Evolutionary conservation across 2,329 filamentous ascomycete species (phyloP), one percentile per base, ranked within the genome.

Genomic region (Nemania abortiva): DNA sequence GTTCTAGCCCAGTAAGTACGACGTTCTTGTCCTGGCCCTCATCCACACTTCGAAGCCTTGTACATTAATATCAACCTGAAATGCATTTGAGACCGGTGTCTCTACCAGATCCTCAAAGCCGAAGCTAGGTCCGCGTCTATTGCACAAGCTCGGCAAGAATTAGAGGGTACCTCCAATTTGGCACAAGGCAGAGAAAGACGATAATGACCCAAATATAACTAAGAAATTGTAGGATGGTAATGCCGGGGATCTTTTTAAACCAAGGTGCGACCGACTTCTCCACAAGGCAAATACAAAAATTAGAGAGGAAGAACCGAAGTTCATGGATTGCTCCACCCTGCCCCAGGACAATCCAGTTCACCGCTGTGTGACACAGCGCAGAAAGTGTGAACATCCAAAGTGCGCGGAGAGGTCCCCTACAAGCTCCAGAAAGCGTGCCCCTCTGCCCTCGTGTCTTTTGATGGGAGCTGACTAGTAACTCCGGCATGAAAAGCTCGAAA

Each of bases 381-480:
- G 64, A 66, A n/a, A 61, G 22, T 27, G 52, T n/a, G 52, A 66
- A 61, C 11, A 66, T 62, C 57, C 55, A 66, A 54, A 66, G 24
- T 22, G 57, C 56, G 5, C 60, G 60, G 7, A 63, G 27, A 6
- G 50, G 1, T n/a, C 22, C n/a, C 20, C 18, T 10, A 3, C 54
- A 22, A 42, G 22, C 6, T n/a, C 7, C 31, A 24, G 54, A 22
- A 42, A 24, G 10, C 15, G 3, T 57, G 39, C 18, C 15, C 27
- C 31, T 39, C 31, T 20, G 54, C 15, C 9, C 54, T 57, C 3
- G 29, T 34, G 15, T 7, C 9, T 47, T 2, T 20, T 47, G 42
- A n/a, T 5, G 42, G 5, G 42, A n/a, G 9, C 18, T 47, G 4
- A 27, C 13, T 18, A 53, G 3, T 13, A 47, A 55, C 13, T 20